A percentile compares a stretch with the other conserved stretches of the same genome.
These are phyloP conservation scores for Cryptococcus deneoformans DNA, from an alignment of 1,284 basidiomycete species.

Conservation along the genomic window DNA sequence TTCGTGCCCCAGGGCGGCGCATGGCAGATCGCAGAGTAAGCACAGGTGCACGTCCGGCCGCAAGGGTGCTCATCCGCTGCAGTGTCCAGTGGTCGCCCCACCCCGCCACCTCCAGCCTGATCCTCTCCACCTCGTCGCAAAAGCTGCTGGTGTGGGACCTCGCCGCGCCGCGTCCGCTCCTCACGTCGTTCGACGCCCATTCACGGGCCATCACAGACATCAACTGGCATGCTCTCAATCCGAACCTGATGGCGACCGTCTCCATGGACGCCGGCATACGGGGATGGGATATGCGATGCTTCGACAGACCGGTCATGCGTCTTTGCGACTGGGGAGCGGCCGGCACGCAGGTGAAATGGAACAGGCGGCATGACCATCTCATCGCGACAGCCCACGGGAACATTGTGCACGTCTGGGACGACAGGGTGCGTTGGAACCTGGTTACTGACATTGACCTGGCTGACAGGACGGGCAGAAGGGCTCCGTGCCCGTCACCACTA, in stretches of 20 bases:
- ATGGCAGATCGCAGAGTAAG: slow-evolving; percentile 84
- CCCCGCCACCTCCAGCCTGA: slow-evolving; percentile 74
- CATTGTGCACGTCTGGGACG: slow-evolving; percentile 56
- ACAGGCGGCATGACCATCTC: slow-evolving; percentile 75
- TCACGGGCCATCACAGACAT: slow-evolving; percentile 93
- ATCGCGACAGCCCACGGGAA: slow-evolving; percentile 84
- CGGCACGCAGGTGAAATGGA: slow-evolving; percentile 91
- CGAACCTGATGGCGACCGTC: slow-evolving; percentile 58
- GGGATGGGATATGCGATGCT: slow-evolving; percentile 72
- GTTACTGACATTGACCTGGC: neutral
- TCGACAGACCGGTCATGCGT: slow-evolving; percentile 45
- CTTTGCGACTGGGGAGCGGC: slow-evolving; percentile 50
- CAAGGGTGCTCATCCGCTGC: neutral
- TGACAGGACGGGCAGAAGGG: slow-evolving; percentile 63
- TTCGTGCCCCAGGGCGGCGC: slow-evolving; percentile 93
- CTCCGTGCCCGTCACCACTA: slow-evolving; percentile 70
- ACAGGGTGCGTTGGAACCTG: slow-evolving; percentile 20
- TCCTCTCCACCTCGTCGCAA: slow-evolving; percentile 92
- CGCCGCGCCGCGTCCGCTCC: slow-evolving; percentile 60
- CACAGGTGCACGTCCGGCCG: neutral
- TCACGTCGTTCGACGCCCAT: slow-evolving; percentile 79
- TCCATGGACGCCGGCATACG: slow-evolving; percentile 53
- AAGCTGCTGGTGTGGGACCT: slow-evolving; percentile 98
- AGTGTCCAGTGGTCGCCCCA: slow-evolving; percentile 94
- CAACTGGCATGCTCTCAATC: slow-evolving; percentile 87